These are phyloP conservation scores for Daldinia concentrica DNA, from an alignment of 495 filamentous ascomycete species.

Conservation along the genomic window DNA sequence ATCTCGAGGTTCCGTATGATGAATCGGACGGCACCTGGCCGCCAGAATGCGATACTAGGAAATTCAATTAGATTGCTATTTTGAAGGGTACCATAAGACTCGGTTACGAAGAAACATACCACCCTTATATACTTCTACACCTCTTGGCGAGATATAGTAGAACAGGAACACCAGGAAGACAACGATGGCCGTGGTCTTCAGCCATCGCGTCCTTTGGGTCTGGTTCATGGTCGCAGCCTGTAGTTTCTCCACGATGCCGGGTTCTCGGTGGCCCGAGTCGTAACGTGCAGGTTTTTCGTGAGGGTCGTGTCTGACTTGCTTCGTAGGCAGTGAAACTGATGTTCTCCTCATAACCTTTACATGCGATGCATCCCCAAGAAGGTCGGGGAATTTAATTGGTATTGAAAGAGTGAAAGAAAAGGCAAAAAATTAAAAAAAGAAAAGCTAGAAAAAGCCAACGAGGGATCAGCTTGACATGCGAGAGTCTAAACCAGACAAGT, in stretches of 20 bases:
- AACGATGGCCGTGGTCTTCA: conserved; percentile 85
- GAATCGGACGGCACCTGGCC: conserved; percentile 67
- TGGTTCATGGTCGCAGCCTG: conserved; percentile 71
- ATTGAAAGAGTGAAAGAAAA: conserved; percentile 13
- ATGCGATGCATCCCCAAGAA: conserved; percentile 43
- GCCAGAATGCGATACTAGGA: conserved; percentile 41
- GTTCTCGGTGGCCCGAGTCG: conserved; percentile 54
- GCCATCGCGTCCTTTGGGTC: conserved; percentile 76
- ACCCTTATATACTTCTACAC: conserved; percentile 57
- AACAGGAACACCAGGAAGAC: conserved; percentile 77
- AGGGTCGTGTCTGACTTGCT: conserved; percentile 63
- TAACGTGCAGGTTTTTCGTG: conserved; percentile 68
- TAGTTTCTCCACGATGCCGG: conserved; percentile 57
- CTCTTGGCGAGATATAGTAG: conserved; percentile 74
- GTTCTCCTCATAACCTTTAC: conserved; percentile 63
- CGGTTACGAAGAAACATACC: conserved; percentile 42
- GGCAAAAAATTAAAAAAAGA: conserved; percentile 7
- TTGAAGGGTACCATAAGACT: not conserved
- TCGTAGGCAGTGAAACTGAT: conserved; percentile 67
- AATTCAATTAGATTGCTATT: conserved; percentile 12
- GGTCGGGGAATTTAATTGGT: conserved; percentile 24
- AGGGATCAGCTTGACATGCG: conserved; percentile 15
- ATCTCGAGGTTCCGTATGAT: conserved; percentile 71
- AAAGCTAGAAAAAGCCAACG: conserved; percentile 8
- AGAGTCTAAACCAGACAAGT: conserved; percentile 16